Base-by-base conservation (phyloP, 2,329 filamentous ascomycete species). In the Trichoderma harzianum region DNA sequence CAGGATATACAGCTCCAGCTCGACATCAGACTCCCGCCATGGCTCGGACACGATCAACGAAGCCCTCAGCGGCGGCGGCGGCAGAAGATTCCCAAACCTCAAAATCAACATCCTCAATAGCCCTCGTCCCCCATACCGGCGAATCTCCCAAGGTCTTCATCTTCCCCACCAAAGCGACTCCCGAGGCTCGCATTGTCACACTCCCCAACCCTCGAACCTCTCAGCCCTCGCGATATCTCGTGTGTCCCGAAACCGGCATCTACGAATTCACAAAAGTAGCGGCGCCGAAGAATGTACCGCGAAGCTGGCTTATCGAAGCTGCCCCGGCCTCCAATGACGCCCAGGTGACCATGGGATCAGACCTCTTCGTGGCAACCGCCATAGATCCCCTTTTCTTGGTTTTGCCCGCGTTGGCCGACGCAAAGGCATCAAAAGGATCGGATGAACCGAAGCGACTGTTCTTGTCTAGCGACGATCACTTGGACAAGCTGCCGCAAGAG, bases 321-420 rank as follows among this genome's bases (percentile, higher is more conserved):
- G 66, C 74, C 24, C 72, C 72, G 39, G 69, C 39, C 34, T 24
- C 57, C 5, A 73, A 76, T 7, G 68, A 72, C 10, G 76, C 76
- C 36, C 76, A 79, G 30, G 76, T 93, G 28, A 87, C 90, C 39
- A 90, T 90, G 76, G 86, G 86, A 57, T 90, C 93, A 39, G 90
- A 94, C 72, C 83, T 98, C n/a, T 92, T 92, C 77, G 82, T 98
- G 72, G 93, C 95, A 10, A 97, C 96, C 1, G 88, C 90, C 2
- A 85, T 97, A 69, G 96, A 99, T 80, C 88, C 93, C 6, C 78
- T 98, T 3, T 98, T 98, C 82, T 85, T 98, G 65, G 79, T 97
- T 4, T 84, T 98, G 1, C 92, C 95, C 0, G 87, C 90, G 5
- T 86, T 98, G 2, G 82, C 84, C 1, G 80, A 88, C 51, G 76